Evolutionary conservation across 164 flowering plant species (phyloP).

Genomic region (Vitis rupestris): DNA sequence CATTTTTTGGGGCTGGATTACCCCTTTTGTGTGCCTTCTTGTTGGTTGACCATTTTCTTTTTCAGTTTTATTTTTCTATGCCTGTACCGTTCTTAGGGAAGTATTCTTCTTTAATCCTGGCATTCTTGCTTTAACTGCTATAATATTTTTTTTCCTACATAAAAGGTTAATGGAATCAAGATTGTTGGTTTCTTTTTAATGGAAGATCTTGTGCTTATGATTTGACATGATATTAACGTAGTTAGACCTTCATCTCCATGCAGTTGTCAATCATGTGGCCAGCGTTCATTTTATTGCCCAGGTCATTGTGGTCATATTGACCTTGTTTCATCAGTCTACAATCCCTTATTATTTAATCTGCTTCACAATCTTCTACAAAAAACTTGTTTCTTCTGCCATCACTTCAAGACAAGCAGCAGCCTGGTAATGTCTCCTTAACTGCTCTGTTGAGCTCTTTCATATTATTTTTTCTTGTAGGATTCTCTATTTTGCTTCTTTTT

Average conservation of each 20-base stretch:
- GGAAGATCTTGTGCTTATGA: background rate
- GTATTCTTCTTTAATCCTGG: no score
- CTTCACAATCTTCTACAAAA: constrained; percentile 47
- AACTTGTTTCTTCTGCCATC: constrained; percentile 68
- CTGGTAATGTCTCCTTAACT: constrained; percentile 38
- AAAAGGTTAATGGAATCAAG: background rate
- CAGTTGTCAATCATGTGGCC: constrained; percentile 88
- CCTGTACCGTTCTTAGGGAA: no score
- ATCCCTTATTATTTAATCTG: constrained; percentile 68
- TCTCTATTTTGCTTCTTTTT: background rate
- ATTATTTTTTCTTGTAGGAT: background rate
- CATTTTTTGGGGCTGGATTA: no score
- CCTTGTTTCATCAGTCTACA: constrained; percentile 63
- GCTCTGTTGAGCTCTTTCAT: background rate
- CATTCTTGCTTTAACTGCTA: no score
- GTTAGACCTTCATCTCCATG: constrained; percentile 14
- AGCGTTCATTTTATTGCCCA: constrained; percentile 44
- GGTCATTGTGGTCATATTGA: constrained; percentile 97
- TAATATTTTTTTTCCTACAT: background rate
- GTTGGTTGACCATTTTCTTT: no score
- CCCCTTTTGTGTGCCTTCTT: no score
- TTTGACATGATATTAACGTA: background rate
- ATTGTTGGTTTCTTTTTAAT: background rate
- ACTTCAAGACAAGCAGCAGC: constrained; percentile 36
- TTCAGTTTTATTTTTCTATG: no score